A percentile compares a stretch with the other conserved stretches of the same genome.
phyloP scores from a whole-genome alignment of 2,329 filamentous ascomycete species.

The Boeremia lycopersici region DNA sequence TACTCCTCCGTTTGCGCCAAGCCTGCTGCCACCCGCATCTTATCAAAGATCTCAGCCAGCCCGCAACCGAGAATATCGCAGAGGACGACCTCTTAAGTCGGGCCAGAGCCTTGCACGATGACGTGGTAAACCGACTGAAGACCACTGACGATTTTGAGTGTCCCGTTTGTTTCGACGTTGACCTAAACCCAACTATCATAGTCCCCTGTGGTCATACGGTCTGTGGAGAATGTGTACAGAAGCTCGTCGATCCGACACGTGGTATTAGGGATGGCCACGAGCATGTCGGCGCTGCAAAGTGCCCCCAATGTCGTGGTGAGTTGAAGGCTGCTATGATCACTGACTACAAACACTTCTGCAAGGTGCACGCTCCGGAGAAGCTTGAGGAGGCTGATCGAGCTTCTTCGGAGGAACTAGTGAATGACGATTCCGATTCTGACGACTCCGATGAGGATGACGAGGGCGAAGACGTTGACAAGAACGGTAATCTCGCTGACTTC shows the following conservation, averaged over 20 bases:
- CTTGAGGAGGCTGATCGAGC: slow-evolving; percentile 31
- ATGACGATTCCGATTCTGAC: slow-evolving; percentile 38
- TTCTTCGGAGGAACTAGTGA: slow-evolving; percentile 21
- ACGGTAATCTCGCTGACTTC: slow-evolving; percentile 56
- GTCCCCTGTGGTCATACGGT: slow-evolving; percentile 83
- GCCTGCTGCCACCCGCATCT: slow-evolving; percentile 79
- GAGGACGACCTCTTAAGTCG: slow-evolving; percentile 65
- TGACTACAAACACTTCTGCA: slow-evolving; percentile 74
- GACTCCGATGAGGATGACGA: slow-evolving; percentile 49
- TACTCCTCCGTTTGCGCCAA: slow-evolving; percentile 80
- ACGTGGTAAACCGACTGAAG: slow-evolving; percentile 72
- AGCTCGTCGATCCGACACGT: slow-evolving; percentile 66
- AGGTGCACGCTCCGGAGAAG: slow-evolving; percentile 68
- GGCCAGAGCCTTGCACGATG: slow-evolving; percentile 63
- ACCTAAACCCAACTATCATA: slow-evolving; percentile 76
- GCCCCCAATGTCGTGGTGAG: slow-evolving; percentile 74
- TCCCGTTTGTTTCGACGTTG: slow-evolving; percentile 79
- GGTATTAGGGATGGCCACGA: slow-evolving; percentile 63
- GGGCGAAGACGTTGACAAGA: slow-evolving; percentile 48
- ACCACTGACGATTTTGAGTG: slow-evolving; percentile 71
- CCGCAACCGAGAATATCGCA: slow-evolving; percentile 63
- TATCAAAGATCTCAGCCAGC: slow-evolving; percentile 69
- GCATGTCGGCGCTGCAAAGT: slow-evolving; percentile 63
- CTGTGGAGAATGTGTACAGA: slow-evolving; percentile 77
- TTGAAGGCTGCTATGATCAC: slow-evolving; percentile 74